These are phyloP conservation scores for Acorus calamus DNA, from an alignment of 106 monocot genomes.

Conservation along the genomic window DNA sequence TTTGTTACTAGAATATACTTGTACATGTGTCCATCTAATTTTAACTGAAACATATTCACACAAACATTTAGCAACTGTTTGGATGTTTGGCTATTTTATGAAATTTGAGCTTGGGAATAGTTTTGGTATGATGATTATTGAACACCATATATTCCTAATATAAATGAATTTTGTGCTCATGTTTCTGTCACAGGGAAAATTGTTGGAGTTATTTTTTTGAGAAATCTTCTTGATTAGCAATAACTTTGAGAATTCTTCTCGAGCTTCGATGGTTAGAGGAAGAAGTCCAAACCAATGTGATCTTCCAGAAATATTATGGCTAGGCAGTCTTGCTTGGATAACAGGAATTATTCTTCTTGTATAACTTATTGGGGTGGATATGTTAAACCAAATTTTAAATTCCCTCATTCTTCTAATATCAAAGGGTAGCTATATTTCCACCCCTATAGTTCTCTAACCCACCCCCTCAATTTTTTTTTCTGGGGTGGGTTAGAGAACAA, in stretches of 20 bases:
- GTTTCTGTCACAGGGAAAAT: conserved; percentile 41
- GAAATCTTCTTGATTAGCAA: conserved; percentile 8
- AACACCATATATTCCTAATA: background rate
- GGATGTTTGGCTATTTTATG: too few relatives aligned
- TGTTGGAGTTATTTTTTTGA: conserved; percentile 47
- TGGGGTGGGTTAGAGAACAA: too few relatives aligned
- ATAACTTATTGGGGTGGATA: conserved; percentile 71
- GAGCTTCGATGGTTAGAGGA: conserved; percentile 41
- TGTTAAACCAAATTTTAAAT: background rate
- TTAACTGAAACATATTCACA: too few relatives aligned
- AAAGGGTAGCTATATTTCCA: too few relatives aligned
- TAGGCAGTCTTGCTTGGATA: conserved; percentile 84
- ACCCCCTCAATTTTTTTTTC: too few relatives aligned
- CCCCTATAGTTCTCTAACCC: too few relatives aligned
- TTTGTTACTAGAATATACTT: too few relatives aligned
- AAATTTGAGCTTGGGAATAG: too few relatives aligned
- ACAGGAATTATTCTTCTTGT: conserved; percentile 85
- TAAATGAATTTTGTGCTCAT: background rate
- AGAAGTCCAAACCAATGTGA: conserved; percentile 4
- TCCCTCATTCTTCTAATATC: too few relatives aligned
- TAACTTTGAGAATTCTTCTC: conserved; percentile 29
- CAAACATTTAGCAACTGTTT: too few relatives aligned
- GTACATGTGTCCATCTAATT: too few relatives aligned
- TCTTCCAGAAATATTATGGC: conserved; percentile 37
- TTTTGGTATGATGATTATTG: background rate